Base-by-base conservation (phyloP, 441 rosid species). In the Macaranga tanarius region DNA sequence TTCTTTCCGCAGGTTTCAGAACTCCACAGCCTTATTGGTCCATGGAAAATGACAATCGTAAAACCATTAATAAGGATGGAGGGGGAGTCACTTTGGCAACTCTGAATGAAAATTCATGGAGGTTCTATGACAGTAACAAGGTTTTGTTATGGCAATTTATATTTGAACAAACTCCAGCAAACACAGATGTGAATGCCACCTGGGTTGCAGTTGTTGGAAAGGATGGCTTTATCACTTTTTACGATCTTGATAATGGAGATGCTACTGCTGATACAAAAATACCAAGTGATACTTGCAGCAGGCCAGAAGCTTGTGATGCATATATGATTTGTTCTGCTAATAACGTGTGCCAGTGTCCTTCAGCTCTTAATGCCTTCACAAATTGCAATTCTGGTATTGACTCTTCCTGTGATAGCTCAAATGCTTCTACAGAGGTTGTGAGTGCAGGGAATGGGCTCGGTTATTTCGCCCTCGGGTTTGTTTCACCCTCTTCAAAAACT, bases 1-100 rank as follows among this genome's bases (percentile, higher is more conserved):
- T 85, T 62, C 88, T 92, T 50, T 90, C 87, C 42, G 98, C 89
- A 0, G 84, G 80, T 55, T 90, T 82, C 77, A 76, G 52, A 40
- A 84, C 85, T 12, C 92, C 87, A 10, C 97, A 95, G 82, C 89
- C 90, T 4, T 95, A 92, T 79, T 95, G 99, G 98, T 89, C 98
- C 3, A 81, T 92, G 82, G 65, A 70, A 38, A 82, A 34, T 7
- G 98, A 90, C 0, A 73, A 55, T 1, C 69, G 79, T 17, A 89
- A 3, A 59, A 90, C 75, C 77, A 75, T 85, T 44, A 82, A 92
- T 70, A 78, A 83, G 67, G 77, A 3, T 10, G 92, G 90, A 6
- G 86, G 86, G 25, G 62, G 15, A 17, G 87, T 86, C 54, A 70
- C 77, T 61, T 63, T 62, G 7, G 89, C 96, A 1, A 75, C 87